Evolutionary conservation across 768 basidiomycete genomes (phyloP).

Genomic region (Tricholoma hemisulphureum): DNA sequence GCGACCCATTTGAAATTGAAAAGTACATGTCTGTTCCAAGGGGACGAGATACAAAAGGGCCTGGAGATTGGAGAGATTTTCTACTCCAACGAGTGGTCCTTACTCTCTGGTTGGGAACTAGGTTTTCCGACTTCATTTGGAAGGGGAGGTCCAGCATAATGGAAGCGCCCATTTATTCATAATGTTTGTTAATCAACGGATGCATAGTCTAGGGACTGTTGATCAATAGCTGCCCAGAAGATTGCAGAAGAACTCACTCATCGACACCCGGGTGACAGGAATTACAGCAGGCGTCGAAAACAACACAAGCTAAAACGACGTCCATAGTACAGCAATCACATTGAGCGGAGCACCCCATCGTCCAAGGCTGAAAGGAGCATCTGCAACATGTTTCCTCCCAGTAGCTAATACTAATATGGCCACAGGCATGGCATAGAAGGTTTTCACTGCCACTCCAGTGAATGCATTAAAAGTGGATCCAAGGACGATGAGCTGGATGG

Average conservation of each 20-base stretch:
- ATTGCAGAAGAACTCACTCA: conserved; percentile 42
- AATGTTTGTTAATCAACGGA: conserved; percentile 66
- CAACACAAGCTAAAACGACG: conserved; percentile 57
- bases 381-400: conserved; percentile 41
- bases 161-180: conserved; percentile 24
- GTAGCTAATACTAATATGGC: conserved; percentile 49
- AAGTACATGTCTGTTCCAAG: no score
- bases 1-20: no score
- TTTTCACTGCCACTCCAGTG: conserved; percentile 61
- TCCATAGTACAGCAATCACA: conserved; percentile 56
- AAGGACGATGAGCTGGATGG: conserved; percentile 60
- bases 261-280: conserved; percentile 49
- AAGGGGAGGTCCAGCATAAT: neutral
- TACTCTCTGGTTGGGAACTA: no score
- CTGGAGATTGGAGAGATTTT: no score
- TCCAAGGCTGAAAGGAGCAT: conserved; percentile 53
- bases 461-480: conserved; percentile 69
- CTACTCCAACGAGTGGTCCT: no score
- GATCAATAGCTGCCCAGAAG: neutral
- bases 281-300: conserved; percentile 69
- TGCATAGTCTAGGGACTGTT: conserved; percentile 52
- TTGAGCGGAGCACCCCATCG: conserved; percentile 47
- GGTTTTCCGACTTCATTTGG: no score
- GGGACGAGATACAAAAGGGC: no score
- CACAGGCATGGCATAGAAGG: conserved; percentile 62